Evolutionary conservation across 306 rosid species (phyloP).

Genomic region (Cajanus cajan): DNA sequence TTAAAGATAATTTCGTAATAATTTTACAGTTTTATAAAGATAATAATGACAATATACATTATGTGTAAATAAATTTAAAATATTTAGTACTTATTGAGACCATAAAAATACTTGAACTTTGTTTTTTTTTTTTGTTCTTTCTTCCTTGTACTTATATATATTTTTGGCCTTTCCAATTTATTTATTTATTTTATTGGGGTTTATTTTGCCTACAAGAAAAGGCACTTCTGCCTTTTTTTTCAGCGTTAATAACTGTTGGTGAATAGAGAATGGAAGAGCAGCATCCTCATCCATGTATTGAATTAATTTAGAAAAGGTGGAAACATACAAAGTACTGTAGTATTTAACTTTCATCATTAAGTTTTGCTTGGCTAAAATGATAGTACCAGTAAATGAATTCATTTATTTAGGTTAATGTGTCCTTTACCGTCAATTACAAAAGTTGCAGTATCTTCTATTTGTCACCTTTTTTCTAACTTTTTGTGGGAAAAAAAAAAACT

Average conservation of each 20-base stretch:
- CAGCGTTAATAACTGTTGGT: background rate
- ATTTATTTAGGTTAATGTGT: no score
- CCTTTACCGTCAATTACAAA: no score
- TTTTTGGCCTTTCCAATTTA: background rate
- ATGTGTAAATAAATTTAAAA: background rate
- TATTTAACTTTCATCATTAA: background rate
- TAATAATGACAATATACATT: background rate
- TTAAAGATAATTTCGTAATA: no score
- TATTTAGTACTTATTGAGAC: background rate
- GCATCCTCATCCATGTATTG: background rate
- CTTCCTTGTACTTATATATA: background rate
- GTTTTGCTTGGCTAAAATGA: background rate
- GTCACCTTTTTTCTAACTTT: no score
- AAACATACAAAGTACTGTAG: no score
- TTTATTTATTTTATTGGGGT: background rate
- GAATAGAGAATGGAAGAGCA: background rate
- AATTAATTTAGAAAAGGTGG: background rate
- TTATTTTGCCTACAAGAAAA: background rate
- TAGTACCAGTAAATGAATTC: no score
- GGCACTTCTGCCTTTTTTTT: background rate
- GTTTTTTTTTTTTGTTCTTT: background rate
- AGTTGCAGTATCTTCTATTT: no score
- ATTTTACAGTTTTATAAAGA: background rate
- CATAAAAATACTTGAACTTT: background rate
- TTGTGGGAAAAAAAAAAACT: no score